Conservation (phyloP, 2,329 filamentous ascomycete genomes). For the Cladosporium sp. region DNA sequence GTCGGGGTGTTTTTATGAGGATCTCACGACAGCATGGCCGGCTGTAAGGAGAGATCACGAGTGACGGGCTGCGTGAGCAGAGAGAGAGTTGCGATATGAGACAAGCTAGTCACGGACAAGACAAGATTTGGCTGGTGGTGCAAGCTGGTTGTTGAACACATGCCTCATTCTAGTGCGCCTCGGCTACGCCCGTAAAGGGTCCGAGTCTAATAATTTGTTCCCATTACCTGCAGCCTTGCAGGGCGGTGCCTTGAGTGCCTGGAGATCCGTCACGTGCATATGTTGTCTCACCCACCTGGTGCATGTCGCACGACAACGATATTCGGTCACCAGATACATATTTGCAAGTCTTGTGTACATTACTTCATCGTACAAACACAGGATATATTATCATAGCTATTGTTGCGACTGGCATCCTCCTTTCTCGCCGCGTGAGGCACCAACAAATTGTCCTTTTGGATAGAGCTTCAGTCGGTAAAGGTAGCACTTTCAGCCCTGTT, state of each 20-base stretch:
- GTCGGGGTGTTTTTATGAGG: neutral
- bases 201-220: neutral
- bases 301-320: neutral
- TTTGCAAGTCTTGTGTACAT: neutral
- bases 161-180: neutral
- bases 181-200: neutral
- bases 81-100: neutral
- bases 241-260: neutral
- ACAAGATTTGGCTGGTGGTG: slow-evolving; percentile 1
- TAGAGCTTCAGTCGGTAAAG: neutral
- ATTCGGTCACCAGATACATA: neutral
- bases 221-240: neutral
- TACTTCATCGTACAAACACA: neutral
- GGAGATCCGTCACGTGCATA: neutral
- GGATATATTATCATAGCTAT: neutral
- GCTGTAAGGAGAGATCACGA: slow-evolving; percentile 8
- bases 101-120: neutral
- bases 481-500: neutral
- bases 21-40: slow-evolving; percentile 3
- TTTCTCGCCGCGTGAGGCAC: neutral
- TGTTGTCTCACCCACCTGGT: neutral
- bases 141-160: slow-evolving; percentile 4
- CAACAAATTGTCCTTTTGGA: neutral
- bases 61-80: slow-evolving; percentile 5
- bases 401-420: neutral